Conservation (phyloP, 1,284 basidiomycete species). For the Stereum hirsutum region DNA sequence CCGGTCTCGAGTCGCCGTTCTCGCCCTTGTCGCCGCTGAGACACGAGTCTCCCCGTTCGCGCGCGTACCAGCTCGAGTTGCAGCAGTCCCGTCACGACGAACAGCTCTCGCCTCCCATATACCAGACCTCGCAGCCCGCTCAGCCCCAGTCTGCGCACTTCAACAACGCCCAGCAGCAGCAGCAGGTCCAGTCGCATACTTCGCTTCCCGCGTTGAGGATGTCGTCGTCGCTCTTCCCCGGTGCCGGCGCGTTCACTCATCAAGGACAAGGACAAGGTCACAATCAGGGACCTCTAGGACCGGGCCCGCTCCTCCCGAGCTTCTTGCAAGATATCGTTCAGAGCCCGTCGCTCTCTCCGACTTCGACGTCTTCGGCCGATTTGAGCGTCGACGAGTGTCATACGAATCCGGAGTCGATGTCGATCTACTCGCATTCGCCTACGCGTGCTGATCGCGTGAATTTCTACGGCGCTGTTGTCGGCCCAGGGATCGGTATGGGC, state of each 20-base stretch:
- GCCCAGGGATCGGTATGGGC: not conserved
- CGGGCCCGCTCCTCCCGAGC: conserved; percentile 44
- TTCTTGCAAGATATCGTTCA: conserved; percentile 67
- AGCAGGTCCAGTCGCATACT: conserved; percentile 10
- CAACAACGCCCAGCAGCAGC: conserved; percentile 5
- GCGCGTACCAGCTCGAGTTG: conserved; percentile 38
- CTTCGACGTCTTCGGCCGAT: conserved; percentile 55
- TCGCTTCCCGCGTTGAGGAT: too few relatives aligned
- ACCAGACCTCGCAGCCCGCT: conserved; percentile 46
- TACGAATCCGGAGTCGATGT: conserved; percentile 15
- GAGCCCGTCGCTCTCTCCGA: conserved; percentile 51
- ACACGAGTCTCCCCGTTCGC: conserved; percentile 11
- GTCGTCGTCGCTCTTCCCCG: too few relatives aligned
- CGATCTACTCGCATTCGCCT: conserved; percentile 13
- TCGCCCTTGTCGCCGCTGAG: conserved; percentile 23
- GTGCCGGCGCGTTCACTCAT: too few relatives aligned
- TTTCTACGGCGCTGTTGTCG: conserved; percentile 11
- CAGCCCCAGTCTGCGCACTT: conserved; percentile 9
- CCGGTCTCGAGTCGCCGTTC: conserved; percentile 2
- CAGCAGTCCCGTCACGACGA: conserved; percentile 28
- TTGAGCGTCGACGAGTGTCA: conserved; percentile 43
- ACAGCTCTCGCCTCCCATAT: conserved; percentile 57
- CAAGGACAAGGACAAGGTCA: too few relatives aligned
- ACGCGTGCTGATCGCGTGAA: conserved; percentile 2
- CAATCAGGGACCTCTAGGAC: too few relatives aligned